A percentile compares a stretch with the other conserved stretches of the same genome.
phyloP scores from a whole-genome alignment of 2,329 filamentous ascomycete genomes.

The Tolypocladium inflatum region DNA sequence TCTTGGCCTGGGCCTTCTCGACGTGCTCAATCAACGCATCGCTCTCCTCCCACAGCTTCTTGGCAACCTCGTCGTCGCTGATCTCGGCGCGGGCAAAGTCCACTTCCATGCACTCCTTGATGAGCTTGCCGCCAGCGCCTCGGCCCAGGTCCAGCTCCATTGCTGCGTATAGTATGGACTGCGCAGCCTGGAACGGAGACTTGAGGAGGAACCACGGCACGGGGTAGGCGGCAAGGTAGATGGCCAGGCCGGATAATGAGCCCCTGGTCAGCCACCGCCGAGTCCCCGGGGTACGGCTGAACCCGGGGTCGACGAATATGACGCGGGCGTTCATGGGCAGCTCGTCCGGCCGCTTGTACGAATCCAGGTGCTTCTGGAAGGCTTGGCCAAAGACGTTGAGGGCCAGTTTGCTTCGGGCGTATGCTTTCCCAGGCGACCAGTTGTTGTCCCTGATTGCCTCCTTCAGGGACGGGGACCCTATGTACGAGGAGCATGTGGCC shows the following conservation, averaged over 20 bases:
- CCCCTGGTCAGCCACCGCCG: slow-evolving; percentile 80
- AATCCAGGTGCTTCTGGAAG: slow-evolving; percentile 84
- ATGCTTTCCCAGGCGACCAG: slow-evolving; percentile 49
- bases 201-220: slow-evolving; percentile 85
- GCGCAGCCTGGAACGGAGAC: slow-evolving; percentile 71
- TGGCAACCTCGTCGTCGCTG: slow-evolving; percentile 67
- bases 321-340: slow-evolving; percentile 76
- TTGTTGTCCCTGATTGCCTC: slow-evolving; percentile 37
- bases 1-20: slow-evolving; percentile 67
- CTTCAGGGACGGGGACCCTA: slow-evolving; percentile 60
- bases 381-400: slow-evolving; percentile 82
- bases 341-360: slow-evolving; percentile 75
- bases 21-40: slow-evolving; percentile 73
- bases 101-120: slow-evolving; percentile 83
- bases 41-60: slow-evolving; percentile 83
- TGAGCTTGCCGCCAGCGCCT: slow-evolving; percentile 55
- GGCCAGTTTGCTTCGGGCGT: slow-evolving; percentile 63
- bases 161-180: slow-evolving; percentile 74
- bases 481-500: slow-evolving; percentile 80
- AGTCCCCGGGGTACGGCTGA: slow-evolving; percentile 76
- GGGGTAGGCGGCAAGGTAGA: slow-evolving; percentile 72
- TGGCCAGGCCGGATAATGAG: slow-evolving; percentile 64
- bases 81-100: slow-evolving; percentile 65
- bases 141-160: slow-evolving; percentile 69
- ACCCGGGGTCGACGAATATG: slow-evolving; percentile 79